Base-by-base conservation (phyloP, 495 filamentous ascomycete species). In the Penicillium cataractarum region DNA sequence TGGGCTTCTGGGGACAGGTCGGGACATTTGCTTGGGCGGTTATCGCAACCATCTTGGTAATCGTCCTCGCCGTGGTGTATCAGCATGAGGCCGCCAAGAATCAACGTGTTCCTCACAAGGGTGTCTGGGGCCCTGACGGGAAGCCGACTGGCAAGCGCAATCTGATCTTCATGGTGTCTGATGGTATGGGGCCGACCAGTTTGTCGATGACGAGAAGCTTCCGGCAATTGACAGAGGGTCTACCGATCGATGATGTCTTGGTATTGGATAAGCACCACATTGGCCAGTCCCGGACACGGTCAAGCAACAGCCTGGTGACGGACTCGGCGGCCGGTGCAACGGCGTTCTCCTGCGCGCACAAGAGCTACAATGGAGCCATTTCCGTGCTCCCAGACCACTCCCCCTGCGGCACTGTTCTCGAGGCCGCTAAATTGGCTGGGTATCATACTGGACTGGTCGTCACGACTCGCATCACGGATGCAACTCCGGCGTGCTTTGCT, bases 121-220 rank as follows among this genome's bases (percentile, higher is more conserved):
- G 64, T 0, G 55, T 68, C 49, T 79, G 77, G 78, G 69, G 71
- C 26, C 74, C 80, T 53, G 72, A 71, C 33, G 80, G 80, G 39
- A 84, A 77, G 61, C 87, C 80, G 9, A 78, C 69, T n/a, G 90
- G 90, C 15, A 99, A 98, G 76, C 83, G 90, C 26, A 99, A 97
- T 70, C 76, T 98, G 40, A 89, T 99, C 62, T 98, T 99, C 81
- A 98, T 99, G 96, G 96, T 99, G 9, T 96, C 91, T 0, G 95
- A 99, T 71, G 95, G 94, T 58, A 98, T 99, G 96, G 95, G 95
- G 0, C 95, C 95, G 3, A 91, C 93, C 22, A 94, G 91, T 71
- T 82, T 98, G 26, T 86, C 86, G 13, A 75, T 98, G 71, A 97
- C 96, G 6, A 82, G 95, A 50, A 87, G 85, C 69, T 98, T 92